Evolutionary conservation across 768 basidiomycete genomes (phyloP), one percentile per base, ranked within the genome.

Genomic region (Dioszegia aurantiaca): DNA sequence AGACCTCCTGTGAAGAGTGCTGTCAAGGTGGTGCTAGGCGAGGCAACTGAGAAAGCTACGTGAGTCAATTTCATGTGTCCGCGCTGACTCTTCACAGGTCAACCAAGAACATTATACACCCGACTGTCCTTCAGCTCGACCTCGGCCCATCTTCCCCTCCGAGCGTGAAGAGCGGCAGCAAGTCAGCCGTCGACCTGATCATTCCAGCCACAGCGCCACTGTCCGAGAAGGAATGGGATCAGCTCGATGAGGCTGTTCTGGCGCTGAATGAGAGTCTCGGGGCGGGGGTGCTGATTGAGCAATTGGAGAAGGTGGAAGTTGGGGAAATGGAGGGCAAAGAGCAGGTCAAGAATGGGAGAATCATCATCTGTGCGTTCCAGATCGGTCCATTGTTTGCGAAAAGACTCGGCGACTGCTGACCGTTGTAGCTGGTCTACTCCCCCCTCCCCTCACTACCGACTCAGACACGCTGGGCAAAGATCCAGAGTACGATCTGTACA

Each of bases 341-440:
- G 40, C 27, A 27, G 21, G 37, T 6, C 33, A 17, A 42, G n/a
- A 16, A 41, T n/a, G 62, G 62, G 2, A 69, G 65, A 49, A 60
- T 72, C 19, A 62, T 72, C 36, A 69, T 72, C 36, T 72, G 70
- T 72, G 40, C 23, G 70, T 68, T 19, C n/a, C 39, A 33, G 33
- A 33, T 27, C 21, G 21, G 24, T 48, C 21, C 40, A 4, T 36
- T 23, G 26, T 11, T 6, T 17, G 5, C 17, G n/a, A 4, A n/a
- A n/a, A n/a, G n/a, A n/a, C n/a, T n/a, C n/a, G 27, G 23, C 21
- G 21, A 12, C 14, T 14, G 40, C 58, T 60, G 26, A 49, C 36
- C 10, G 11, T 36, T 24, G 5, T 45, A 75, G 74, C 74, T 33
- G 74, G 74, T 19, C 59, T 73, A 0, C 61, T 75, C 12, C 68